Evolutionary conservation across 2,329 filamentous ascomycete genomes (phyloP).

Genomic region (Penicillium frequentans): DNA sequence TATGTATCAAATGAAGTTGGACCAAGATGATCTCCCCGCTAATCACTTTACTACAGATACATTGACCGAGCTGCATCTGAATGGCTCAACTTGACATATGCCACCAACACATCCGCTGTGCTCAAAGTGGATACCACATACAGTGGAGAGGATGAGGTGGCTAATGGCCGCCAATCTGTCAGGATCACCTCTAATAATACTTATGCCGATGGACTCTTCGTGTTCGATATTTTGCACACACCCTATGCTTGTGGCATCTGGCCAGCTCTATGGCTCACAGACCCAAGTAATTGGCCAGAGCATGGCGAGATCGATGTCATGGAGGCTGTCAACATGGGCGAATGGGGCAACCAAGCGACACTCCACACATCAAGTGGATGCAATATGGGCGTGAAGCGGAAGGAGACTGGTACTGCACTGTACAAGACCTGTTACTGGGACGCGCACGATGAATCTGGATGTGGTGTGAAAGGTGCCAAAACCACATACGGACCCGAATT

Average conservation of each 20-base stretch:
- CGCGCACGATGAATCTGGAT: neutral
- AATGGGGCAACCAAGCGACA: neutral
- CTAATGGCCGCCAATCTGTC: neutral
- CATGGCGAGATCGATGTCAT: neutral
- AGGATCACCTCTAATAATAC: neutral
- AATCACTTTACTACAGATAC: constrained; percentile 27
- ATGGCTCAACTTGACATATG: constrained; percentile 59
- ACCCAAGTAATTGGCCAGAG: neutral
- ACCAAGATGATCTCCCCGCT: neutral
- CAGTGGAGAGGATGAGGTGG: neutral
- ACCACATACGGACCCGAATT: neutral
- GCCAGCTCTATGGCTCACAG: neutral
- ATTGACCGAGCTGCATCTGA: constrained; percentile 37
- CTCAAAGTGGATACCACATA: constrained; percentile 47
- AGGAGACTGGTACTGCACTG: neutral
- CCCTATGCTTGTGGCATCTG: neutral
- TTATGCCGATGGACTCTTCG: neutral
- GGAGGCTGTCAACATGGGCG: neutral
- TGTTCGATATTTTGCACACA: neutral
- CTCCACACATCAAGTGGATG: neutral
- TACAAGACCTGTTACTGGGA: neutral
- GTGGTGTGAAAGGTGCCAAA: neutral
- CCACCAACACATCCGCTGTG: constrained; percentile 53
- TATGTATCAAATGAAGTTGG: constrained; percentile 27
- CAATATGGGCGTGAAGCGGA: neutral